phyloP scores from a whole-genome alignment of 345 rosid species.

The Heritiera littoralis region DNA sequence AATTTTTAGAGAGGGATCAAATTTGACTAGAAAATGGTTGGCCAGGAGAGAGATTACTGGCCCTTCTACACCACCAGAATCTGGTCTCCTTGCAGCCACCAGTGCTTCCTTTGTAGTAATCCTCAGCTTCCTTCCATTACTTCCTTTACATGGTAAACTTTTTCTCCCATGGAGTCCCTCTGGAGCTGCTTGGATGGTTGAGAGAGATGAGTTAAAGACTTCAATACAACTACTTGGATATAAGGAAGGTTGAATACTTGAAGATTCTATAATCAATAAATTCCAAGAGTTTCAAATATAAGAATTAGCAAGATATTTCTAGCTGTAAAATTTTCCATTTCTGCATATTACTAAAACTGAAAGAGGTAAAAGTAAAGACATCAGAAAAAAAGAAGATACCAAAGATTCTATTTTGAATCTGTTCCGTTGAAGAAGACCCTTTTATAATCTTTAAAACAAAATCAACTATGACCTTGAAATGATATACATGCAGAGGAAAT shows the following conservation, averaged over 20 bases:
- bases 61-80: conserved; percentile 84
- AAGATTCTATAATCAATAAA: background rate
- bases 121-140: conserved; percentile 43
- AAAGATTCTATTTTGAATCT: background rate
- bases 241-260: background rate
- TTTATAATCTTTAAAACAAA: conserved; percentile 18
- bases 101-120: conserved; percentile 42
- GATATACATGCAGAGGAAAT: conserved; percentile 24
- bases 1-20: conserved; percentile 64
- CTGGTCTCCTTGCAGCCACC: conserved; percentile 74
- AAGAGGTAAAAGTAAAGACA: conserved; percentile 3
- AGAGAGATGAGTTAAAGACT: conserved; percentile 32
- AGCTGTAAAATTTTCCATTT: conserved; percentile 17
- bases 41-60: conserved; percentile 73
- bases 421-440: conserved; percentile 7
- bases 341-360: conserved; percentile 17
- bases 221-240: background rate
- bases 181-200: conserved; percentile 42
- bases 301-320: conserved; percentile 18
- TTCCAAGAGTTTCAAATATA: conserved; percentile 8
- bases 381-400: background rate
- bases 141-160: conserved; percentile 35
- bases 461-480: conserved; percentile 30
- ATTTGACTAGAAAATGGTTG: conserved; percentile 85
- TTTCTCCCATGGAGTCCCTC: conserved; percentile 37